Evolutionary conservation across 441 rosid species (phyloP).

Genomic region (Pelargonium myrrhifolium): DNA sequence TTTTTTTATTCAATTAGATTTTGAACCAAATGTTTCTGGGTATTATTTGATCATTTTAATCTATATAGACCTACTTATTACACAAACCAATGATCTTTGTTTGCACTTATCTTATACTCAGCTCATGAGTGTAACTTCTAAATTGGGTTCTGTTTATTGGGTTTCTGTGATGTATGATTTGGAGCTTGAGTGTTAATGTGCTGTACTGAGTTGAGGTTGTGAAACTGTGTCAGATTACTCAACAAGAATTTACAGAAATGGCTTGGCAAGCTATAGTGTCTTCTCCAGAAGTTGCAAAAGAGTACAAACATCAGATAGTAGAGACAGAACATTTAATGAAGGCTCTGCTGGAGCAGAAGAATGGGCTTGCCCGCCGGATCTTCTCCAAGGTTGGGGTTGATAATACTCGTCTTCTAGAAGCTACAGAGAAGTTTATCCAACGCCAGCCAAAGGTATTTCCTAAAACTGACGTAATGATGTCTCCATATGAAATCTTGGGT

Average conservation of each 20-base stretch:
- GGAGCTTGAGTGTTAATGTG: constrained; percentile 1
- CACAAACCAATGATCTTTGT: neutral
- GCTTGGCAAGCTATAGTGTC: constrained; percentile 99
- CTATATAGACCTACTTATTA: too few relatives aligned
- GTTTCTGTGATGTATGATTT: neutral
- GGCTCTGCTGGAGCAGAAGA: constrained; percentile 93
- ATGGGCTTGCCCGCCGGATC: constrained; percentile 93
- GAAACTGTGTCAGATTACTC: constrained; percentile 55
- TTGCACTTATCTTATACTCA: neutral
- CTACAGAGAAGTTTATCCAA: constrained; percentile 78
- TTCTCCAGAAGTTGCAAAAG: constrained; percentile 89
- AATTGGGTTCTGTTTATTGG: too few relatives aligned
- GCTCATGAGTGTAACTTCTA: neutral
- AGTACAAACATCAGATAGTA: constrained; percentile 93
- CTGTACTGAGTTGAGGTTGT: constrained; percentile 12
- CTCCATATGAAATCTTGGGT: neutral
- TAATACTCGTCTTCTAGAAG: constrained; percentile 83
- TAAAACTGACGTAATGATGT: neutral
- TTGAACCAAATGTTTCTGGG: neutral
- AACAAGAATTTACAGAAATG: constrained; percentile 95
- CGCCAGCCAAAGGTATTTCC: constrained; percentile 83
- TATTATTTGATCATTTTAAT: too few relatives aligned
- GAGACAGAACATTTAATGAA: constrained; percentile 98
- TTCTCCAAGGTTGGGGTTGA: constrained; percentile 82
- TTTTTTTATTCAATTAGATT: neutral